Base-by-base conservation (phyloP, 495 filamentous ascomycete genomes). In the Neurospora sublineolata region DNA sequence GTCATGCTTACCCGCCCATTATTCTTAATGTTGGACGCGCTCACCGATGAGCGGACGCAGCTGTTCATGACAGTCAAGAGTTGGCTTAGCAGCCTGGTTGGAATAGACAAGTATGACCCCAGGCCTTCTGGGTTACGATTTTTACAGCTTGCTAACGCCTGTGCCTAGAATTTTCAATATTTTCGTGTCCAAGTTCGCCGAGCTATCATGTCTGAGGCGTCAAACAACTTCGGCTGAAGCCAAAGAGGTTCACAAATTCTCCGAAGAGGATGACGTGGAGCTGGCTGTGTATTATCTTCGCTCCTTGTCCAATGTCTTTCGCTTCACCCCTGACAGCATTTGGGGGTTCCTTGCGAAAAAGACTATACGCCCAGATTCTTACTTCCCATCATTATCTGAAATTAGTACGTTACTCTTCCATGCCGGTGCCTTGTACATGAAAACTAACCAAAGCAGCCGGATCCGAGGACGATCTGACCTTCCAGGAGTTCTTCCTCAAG, bases 1-100 rank as follows among this genome's bases (percentile, higher is more conserved):
- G 84, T 90, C 4, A 89, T 97, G 83, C 85, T 98, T 60, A 90
- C 91, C 8, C 87, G 93, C 20, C 94, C 94, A 1, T 78, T 97
- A 39, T 90, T 97, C 71, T 82, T 97, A 38, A 85, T 96, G 72
- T 84, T 98, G 40, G 94, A 98, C 78, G 86, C 91, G 12, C 83
- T 97, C 0, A 79, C 85, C 27, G 91, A 94, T 69, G 91, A 91
- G 74, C 86, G 87, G 33, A 89, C 88, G 12, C 92, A 94, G 75
- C 78, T 91, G 38, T 93, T 89, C 41, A 88, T 92, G 78, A 90
- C 90, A 70, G 88, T 92, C 27, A 88, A 91, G 72, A 88, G 86
- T 46, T 99, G 95, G 95, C 82, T 99, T 9, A 90, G 91, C 75
- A 92, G 87, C 64, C 82, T 96, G 20, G 82, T 89, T 64, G 87